These are phyloP conservation scores for Colletotrichum sp. DNA, from an alignment of 2,329 filamentous ascomycete species.

Conservation along the genomic window DNA sequence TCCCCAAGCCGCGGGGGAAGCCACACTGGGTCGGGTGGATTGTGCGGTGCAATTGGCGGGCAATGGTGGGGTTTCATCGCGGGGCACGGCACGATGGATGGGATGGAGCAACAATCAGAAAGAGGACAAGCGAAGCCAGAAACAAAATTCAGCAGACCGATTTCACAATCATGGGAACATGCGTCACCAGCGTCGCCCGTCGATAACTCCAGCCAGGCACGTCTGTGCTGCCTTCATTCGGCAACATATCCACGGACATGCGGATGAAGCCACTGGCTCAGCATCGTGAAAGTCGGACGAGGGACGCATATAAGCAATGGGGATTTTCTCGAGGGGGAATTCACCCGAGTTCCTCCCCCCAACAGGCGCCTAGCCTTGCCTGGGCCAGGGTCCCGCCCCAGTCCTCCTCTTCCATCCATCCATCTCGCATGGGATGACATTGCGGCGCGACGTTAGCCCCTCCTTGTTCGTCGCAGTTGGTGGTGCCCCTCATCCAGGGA, in stretches of 20 bases:
- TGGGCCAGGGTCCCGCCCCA: neutral
- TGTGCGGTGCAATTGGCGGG: slow-evolving; percentile 16
- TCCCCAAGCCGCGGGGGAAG: slow-evolving; percentile 6
- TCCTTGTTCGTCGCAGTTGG: slow-evolving; percentile 4
- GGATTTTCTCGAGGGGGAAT: neutral
- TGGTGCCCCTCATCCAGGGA: slow-evolving; percentile 17
- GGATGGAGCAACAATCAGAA: neutral
- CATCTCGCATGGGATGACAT: slow-evolving; percentile 3
- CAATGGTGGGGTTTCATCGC: slow-evolving; percentile 21
- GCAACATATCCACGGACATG: neutral
- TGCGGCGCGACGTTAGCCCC: slow-evolving; percentile 16
- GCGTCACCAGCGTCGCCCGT: neutral
- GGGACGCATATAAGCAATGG: neutral
- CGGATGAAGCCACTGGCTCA: neutral
- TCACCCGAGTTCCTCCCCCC: neutral
- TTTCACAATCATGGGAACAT: neutral
- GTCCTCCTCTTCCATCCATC: neutral
- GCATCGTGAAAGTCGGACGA: neutral
- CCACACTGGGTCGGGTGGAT: slow-evolving; percentile 1
- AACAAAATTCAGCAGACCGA: neutral
- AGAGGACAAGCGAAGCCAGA: neutral
- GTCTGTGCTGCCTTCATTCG: neutral
- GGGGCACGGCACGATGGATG: slow-evolving; percentile 23
- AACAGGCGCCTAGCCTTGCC: slow-evolving; percentile 5
- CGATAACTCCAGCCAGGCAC: neutral